phyloP scores from a whole-genome alignment of 1,284 basidiomycete genomes.

The Mycena sp. region DNA sequence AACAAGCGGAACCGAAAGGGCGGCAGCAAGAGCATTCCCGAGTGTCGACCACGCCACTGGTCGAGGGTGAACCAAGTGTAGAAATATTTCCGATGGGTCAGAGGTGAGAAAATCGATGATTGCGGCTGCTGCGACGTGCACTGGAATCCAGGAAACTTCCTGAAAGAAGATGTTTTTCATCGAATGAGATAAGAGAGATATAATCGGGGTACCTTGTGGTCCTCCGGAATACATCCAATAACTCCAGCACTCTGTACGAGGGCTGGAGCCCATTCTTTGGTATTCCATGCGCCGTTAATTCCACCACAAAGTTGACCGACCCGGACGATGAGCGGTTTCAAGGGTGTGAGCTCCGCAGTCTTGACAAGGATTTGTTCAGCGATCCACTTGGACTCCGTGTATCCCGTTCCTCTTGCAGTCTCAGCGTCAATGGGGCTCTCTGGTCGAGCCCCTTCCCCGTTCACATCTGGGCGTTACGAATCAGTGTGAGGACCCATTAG shows the following conservation, averaged over 20 bases:
- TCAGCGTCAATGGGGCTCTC: constrained; percentile 31
- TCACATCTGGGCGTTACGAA: not conserved
- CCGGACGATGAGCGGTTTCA: constrained; percentile 44
- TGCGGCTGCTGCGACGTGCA: constrained; percentile 7
- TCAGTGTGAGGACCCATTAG: not conserved
- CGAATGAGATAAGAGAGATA: not conserved
- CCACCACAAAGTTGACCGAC: constrained; percentile 51
- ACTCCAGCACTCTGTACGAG: constrained; percentile 36
- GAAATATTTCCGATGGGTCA: not conserved
- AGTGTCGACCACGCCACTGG: constrained; percentile 3
- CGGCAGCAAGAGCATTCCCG: not conserved
- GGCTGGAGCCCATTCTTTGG: constrained; percentile 46
- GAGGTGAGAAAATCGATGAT: constrained; percentile 5
- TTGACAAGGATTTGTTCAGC: constrained; percentile 48
- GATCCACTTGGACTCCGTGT: constrained; percentile 55
- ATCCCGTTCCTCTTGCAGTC: constrained; percentile 45
- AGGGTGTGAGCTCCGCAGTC: constrained; percentile 32
- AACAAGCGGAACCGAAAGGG: not conserved
- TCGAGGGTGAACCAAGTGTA: constrained; percentile 11
- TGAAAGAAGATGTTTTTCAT: not conserved
- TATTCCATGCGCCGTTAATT: constrained; percentile 43
- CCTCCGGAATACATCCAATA: constrained; percentile 38
- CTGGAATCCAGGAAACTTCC: constrained; percentile 15
- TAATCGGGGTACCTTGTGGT: constrained; percentile 30
- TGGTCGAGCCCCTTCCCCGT: not conserved